phyloP scores from a whole-genome alignment of 768 basidiomycete species.

The Kwoniella botswanensis region DNA sequence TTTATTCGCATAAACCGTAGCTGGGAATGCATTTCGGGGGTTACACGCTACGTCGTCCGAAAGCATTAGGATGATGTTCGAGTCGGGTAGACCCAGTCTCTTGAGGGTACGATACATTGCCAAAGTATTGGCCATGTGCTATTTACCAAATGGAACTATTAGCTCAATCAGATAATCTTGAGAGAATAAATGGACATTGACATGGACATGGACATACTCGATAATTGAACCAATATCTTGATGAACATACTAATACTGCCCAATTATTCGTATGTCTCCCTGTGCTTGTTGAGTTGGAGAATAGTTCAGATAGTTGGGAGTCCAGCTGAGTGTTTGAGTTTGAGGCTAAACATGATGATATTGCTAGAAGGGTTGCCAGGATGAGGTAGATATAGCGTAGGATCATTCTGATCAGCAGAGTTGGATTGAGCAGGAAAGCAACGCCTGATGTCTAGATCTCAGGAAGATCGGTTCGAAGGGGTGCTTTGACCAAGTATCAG shows the following conservation, averaged over 20 bases:
- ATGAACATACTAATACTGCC: conserved; percentile 95
- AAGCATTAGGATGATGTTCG: conserved; percentile 98
- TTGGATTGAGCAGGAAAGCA: background rate
- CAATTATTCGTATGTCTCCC: conserved; percentile 89
- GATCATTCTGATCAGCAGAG: background rate
- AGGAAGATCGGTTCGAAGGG: too few relatives aligned
- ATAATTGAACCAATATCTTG: conserved; percentile 98
- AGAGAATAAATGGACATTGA: background rate
- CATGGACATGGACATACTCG: conserved; percentile 65
- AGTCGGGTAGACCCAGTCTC: conserved; percentile 95
- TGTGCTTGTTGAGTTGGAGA: conserved; percentile 22
- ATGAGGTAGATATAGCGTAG: conserved; percentile 4
- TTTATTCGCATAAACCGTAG: conserved; percentile 86
- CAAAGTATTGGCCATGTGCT: conserved; percentile 99
- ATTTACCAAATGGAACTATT: conserved; percentile 1
- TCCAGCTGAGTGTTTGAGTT: conserved; percentile 22
- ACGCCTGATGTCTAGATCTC: too few relatives aligned
- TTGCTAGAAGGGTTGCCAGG: conserved; percentile 4
- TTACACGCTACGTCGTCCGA: conserved; percentile 97
- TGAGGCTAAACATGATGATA: conserved; percentile 11
- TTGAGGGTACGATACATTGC: conserved; percentile 99
- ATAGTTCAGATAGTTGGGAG: conserved; percentile 37
- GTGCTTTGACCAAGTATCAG: too few relatives aligned
- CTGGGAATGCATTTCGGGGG: conserved; percentile 86
- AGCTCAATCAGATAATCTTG: background rate